A percentile compares a stretch with the other conserved stretches of the same genome.
These are phyloP conservation scores for Yamadazyma atmosphaerica DNA, from an alignment of 1,139 yeast species.

Conservation along the genomic window DNA sequence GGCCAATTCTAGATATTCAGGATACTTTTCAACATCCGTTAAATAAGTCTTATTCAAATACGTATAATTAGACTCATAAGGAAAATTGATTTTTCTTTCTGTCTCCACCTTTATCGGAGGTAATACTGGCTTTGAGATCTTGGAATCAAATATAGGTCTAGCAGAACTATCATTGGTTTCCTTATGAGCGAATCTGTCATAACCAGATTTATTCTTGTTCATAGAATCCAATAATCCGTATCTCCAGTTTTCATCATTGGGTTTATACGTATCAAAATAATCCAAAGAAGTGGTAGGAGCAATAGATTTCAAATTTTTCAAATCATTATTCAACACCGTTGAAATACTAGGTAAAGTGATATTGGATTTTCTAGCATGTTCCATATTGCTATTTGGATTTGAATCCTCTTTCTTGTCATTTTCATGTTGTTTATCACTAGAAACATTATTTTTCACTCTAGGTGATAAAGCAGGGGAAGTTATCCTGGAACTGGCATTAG, in stretches of 20 bases:
- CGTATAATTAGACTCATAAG: conserved; percentile 56
- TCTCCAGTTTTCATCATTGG: conserved; percentile 50
- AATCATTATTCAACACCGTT: conserved; percentile 33
- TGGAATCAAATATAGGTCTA: conserved; percentile 45
- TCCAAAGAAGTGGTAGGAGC: conserved; percentile 48
- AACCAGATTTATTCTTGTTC: conserved; percentile 19
- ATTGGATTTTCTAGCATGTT: conserved; percentile 10
- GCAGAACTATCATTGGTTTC: conserved; percentile 1
- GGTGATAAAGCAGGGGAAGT: conserved; percentile 11
- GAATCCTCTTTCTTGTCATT: conserved; percentile 1
- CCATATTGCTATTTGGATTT: too few species aligned
- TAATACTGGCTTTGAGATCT: conserved; percentile 30
- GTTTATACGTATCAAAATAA: conserved; percentile 49
- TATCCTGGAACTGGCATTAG: conserved; percentile 4
- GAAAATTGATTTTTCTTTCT: conserved; percentile 49
- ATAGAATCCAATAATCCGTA: conserved; percentile 43
- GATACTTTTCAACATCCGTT: conserved; percentile 45
- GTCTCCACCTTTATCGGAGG: conserved; percentile 28
- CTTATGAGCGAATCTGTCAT: conserved; percentile 2
- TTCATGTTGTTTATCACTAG: background rate
- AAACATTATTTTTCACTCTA: conserved; percentile 1
- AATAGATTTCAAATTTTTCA: conserved; percentile 30
- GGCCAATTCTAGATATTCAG: conserved; percentile 51
- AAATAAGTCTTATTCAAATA: conserved; percentile 48
- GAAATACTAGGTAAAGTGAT: conserved; percentile 42